Base-by-base conservation (phyloP, 169 alveolate species). In the Cryptosporidium ryanae region DNA sequence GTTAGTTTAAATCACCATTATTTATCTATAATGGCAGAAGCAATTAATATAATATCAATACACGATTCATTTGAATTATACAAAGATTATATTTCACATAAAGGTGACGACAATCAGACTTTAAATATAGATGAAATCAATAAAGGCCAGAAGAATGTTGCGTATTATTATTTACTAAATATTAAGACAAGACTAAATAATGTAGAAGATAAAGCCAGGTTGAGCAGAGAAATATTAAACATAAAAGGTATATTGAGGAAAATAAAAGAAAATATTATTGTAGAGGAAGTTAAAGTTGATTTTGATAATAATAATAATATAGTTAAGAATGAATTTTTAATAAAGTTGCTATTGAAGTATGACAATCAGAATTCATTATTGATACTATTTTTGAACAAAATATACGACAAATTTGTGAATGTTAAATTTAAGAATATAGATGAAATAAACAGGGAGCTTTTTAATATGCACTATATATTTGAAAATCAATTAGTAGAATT, bases 361-460 rank as follows among this genome's bases (percentile, higher is more conserved):
- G 27, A 52, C 27, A 52, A 52, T 52, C 3, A 38, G 3, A 91
- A 90, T 32, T 82, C 57, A 43, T 76, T 71, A 67, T 66, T 84
- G 15, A 91, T 70, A 43, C 59, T 90, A 63, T 82, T 90, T 32
- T 59, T 90, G 32, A 90, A 90, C 52, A 82, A 66, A 66, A 71
- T 65, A 49, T 90, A 82, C 61, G 54, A 76, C 7, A 76, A 61
- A 52, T 12, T 90, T 8, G 27, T 63, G 2, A 38, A 64, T 29
- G 49, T 71, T 31, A 67, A 65, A 54, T 23, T 82, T 8, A 25
- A 81, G 12, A 38, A 82, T 17, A n/a, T 64, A 1, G 68, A 63
- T 82, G 27, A 44, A 18, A 46, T 82, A 12, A 55, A 70, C 15
- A 87, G 76, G 46, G 91, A 82, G 44, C 32, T 76, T 23, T 52